Conservation (phyloP, 345 rosid species). For the Moringa oleifera region DNA sequence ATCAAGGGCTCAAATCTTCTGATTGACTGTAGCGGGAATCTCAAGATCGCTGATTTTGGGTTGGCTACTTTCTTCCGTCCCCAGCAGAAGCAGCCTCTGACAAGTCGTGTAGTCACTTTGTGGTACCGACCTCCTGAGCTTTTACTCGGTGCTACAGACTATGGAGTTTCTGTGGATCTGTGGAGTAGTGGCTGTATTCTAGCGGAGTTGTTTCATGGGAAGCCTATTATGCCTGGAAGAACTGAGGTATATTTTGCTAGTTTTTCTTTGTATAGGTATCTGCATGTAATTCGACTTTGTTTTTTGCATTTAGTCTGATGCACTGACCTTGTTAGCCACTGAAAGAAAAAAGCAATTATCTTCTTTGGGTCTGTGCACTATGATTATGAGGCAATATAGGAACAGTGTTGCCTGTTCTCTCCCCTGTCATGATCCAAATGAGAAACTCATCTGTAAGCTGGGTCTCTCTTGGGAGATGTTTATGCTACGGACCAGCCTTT, state of each 20-base stretch:
- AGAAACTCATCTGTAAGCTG: background rate
- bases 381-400: background rate
- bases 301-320: background rate
- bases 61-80: constrained; percentile 38
- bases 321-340: background rate
- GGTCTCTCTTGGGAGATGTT: too few species aligned
- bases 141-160: constrained; percentile 53
- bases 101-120: constrained; percentile 68
- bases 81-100: constrained; percentile 47
- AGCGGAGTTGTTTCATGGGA: constrained; percentile 61
- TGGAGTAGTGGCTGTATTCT: constrained; percentile 71
- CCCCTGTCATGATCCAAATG: background rate
- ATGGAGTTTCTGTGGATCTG: constrained; percentile 56
- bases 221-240: constrained; percentile 71
- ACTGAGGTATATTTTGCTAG: constrained; percentile 37
- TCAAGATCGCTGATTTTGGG: constrained; percentile 67
- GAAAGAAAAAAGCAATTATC: background rate
- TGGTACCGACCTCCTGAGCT: constrained; percentile 80
- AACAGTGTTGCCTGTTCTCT: background rate
- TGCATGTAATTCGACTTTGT: too few species aligned
- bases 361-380: background rate
- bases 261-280: too few species aligned
- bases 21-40: constrained; percentile 45
- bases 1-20: constrained; percentile 65
- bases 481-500: background rate